Conservation (phyloP, 1,284 basidiomycete species). For the Melampsora larici-populina region DNA sequence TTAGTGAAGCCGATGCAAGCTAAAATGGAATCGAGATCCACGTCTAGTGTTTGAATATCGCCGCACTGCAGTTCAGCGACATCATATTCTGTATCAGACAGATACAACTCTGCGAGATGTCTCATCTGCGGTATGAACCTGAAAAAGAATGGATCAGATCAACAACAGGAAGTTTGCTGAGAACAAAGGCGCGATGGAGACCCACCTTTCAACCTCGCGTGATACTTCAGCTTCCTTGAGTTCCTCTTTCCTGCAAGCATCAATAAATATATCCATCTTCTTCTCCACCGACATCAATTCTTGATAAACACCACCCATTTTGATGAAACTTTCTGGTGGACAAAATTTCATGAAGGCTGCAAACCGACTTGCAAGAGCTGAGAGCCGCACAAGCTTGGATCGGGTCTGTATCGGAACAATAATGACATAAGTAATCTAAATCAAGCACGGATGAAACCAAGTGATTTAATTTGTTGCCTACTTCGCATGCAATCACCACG, state of each 20-base stretch:
- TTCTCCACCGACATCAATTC: slow-evolving; percentile 86
- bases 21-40: slow-evolving; percentile 85
- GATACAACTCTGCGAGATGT: slow-evolving; percentile 79
- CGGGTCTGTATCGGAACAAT: slow-evolving; percentile 62
- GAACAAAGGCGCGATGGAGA: slow-evolving; percentile 32
- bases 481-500: slow-evolving; percentile 84
- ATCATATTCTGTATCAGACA: slow-evolving; percentile 73
- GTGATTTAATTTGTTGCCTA: slow-evolving; percentile 53
- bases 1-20: slow-evolving; percentile 82
- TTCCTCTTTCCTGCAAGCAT: slow-evolving; percentile 75
- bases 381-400: slow-evolving; percentile 71
- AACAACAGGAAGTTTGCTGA: neutral
- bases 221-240: slow-evolving; percentile 90
- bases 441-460: neutral
- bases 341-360: slow-evolving; percentile 73
- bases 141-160: neutral
- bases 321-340: slow-evolving; percentile 75
- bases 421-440: neutral
- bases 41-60: slow-evolving; percentile 72
- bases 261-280: slow-evolving; percentile 84
- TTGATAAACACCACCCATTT: slow-evolving; percentile 73
- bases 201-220: slow-evolving; percentile 76
- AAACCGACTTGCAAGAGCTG: slow-evolving; percentile 79
- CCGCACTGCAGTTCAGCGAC: slow-evolving; percentile 83
- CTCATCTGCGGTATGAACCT: slow-evolving; percentile 87